Evolutionary conservation across 2,329 filamentous ascomycete genomes (phyloP), one percentile per base, ranked within the genome.

Genomic region (Monosporascus sp.): DNA sequence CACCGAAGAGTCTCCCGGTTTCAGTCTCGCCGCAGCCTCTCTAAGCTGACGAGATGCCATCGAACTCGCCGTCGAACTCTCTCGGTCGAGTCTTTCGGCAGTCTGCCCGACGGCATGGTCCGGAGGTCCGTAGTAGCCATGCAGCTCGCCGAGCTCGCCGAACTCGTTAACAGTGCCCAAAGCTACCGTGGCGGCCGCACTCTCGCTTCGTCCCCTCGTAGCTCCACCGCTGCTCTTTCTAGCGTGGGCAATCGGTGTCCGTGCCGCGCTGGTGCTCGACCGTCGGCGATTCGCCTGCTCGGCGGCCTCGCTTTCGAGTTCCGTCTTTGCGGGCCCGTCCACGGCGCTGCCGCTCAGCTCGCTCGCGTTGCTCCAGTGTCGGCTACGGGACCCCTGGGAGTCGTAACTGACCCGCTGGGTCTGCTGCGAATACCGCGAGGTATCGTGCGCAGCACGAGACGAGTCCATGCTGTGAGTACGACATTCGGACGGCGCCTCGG

Each of bases 61-160:
- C 8, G 57, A 59, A 48, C 40, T 52, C 5, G 27, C 43, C 16
- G 60, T 41, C 5, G 56, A 57, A 16, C 47, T 24, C 26, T 53
- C 49, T 37, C 46, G 48, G 37, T 48, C 41, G 38, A 59, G 35
- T 22, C 35, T 54, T 45, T 58, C 55, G 8, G 69, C 65, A 16
- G 73, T 79, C 61, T 79, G 72, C 0, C 77, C 76, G 5, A 66
- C 70, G 8, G 69, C 68, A 1, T 66, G 63, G 48, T 74, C 63
- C 3, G 61, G 52, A 1, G 75, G 70, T 1, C 77, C 77, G 52
- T 79, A 75, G 38, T 77, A 72, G 3, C 78, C 78, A 50, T 80
- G 77, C 49, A 77, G 68, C 53, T 77, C 75, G 19, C 52, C 55
- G 3, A 77, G 68, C 53, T 77, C 75, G 19, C 52, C 55, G 3